phyloP scores from a whole-genome alignment of 306 rosid genomes.

The Styphnolobium japonicum region DNA sequence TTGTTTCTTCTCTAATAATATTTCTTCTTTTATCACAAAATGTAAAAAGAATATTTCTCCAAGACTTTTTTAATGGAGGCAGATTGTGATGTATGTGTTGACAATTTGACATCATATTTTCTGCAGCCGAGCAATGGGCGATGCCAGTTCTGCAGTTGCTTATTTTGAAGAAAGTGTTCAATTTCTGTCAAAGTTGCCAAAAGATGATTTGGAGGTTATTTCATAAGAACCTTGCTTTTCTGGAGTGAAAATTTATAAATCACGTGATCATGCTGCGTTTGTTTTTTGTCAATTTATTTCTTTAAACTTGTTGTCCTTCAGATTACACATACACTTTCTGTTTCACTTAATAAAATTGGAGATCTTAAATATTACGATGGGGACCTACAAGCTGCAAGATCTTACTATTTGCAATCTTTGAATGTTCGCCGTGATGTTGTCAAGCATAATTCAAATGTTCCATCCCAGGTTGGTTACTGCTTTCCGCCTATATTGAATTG shows the following conservation, averaged over 20 bases:
- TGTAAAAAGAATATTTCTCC: neutral
- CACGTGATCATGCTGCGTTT: neutral
- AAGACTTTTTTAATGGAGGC: constrained; percentile 9
- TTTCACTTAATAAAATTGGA: constrained; percentile 94
- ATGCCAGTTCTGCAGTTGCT: constrained; percentile 67
- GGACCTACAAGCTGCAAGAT: constrained; percentile 79
- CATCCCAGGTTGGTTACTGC: constrained; percentile 68
- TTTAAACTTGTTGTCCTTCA: constrained; percentile 29
- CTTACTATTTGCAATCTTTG: constrained; percentile 71
- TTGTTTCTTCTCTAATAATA: neutral
- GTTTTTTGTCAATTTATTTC: neutral
- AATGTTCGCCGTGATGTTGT: constrained; percentile 79
- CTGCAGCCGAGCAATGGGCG: constrained; percentile 89
- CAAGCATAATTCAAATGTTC: constrained; percentile 53
- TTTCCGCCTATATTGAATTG: neutral
- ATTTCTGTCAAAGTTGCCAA: constrained; percentile 80
- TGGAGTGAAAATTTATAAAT: neutral
- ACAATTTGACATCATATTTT: constrained; percentile 8
- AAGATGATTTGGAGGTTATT: constrained; percentile 75
- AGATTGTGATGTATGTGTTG: neutral
- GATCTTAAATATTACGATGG: constrained; percentile 93
- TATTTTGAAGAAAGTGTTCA: constrained; percentile 86
- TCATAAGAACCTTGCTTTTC: constrained; percentile 24
- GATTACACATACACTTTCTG: constrained; percentile 89
- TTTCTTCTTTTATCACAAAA: neutral